Conservation (phyloP, 2,329 filamentous ascomycete genomes). For the Penicillium sp. region DNA sequence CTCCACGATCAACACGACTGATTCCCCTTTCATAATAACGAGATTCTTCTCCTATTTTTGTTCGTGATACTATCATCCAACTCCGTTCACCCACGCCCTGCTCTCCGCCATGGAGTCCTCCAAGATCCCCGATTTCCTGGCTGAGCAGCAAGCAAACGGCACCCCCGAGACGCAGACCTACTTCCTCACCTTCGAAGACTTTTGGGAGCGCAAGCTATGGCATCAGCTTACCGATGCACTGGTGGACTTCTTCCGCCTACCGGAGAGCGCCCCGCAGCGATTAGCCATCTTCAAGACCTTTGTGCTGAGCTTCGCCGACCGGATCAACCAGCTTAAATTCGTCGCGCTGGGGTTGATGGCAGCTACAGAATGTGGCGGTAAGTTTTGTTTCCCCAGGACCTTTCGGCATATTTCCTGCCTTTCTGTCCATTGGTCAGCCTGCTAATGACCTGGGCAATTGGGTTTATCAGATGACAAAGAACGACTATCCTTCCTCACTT, state of each 20-base stretch:
- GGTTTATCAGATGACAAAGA: conserved; percentile 72
- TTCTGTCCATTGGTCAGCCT: no score
- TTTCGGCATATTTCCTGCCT: no score
- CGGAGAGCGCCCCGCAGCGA: conserved; percentile 74
- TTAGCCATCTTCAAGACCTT: conserved; percentile 90
- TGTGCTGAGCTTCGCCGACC: conserved; percentile 91
- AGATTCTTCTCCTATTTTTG: conserved; percentile 1
- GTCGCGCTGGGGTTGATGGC: conserved; percentile 85
- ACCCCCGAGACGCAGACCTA: conserved; percentile 81
- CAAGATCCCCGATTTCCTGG: conserved; percentile 84
- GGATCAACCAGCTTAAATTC: conserved; percentile 98
- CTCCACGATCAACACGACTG: background rate
- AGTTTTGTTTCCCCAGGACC: conserved; percentile 4
- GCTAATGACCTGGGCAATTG: no score
- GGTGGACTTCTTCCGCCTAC: conserved; percentile 77
- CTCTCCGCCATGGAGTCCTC: conserved; percentile 67
- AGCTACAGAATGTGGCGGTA: conserved; percentile 63
- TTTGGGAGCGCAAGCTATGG: conserved; percentile 98
- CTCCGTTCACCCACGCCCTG: background rate
- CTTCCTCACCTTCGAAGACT: conserved; percentile 89
- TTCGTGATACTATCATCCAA: conserved; percentile 1
- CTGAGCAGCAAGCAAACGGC: conserved; percentile 79
- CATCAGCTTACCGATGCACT: conserved; percentile 92
- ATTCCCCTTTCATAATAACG: conserved; percentile 1
- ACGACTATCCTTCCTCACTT: conserved; percentile 75